Percentiles rank a stretch among this genome's conserved stretches.
These are phyloP conservation scores for Prosopis cineraria DNA, from an alignment of 306 rosid species.

Conservation along the genomic window DNA sequence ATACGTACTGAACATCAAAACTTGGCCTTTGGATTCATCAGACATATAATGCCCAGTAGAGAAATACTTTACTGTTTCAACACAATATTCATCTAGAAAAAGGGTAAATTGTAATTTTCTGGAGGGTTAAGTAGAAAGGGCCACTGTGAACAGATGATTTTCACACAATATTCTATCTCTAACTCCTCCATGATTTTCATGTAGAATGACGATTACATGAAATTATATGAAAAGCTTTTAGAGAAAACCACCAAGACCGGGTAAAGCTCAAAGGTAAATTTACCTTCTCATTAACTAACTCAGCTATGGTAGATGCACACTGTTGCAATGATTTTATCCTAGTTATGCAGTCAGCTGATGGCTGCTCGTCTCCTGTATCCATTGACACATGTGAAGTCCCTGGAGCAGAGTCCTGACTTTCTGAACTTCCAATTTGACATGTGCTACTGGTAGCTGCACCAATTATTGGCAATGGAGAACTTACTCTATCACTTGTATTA, in stretches of 20 bases:
- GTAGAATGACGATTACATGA: constrained; percentile 15
- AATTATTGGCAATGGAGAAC: constrained; percentile 83
- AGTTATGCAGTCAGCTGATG: constrained; percentile 77
- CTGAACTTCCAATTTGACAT: constrained; percentile 75
- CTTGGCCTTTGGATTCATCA: not conserved
- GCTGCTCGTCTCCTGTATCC: constrained; percentile 82
- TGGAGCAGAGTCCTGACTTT: constrained; percentile 88
- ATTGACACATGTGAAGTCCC: constrained; percentile 86
- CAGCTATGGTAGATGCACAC: constrained; percentile 78
- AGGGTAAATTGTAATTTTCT: not conserved
- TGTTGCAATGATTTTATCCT: constrained; percentile 82
- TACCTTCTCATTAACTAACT: constrained; percentile 85
- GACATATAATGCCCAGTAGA: not conserved
- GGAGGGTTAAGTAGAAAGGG: constrained; percentile 7
- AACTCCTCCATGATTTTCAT: not conserved
- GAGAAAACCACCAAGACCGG: constrained; percentile 1
- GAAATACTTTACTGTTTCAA: constrained; percentile 9
- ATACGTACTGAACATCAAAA: not conserved
- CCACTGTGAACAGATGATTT: not conserved
- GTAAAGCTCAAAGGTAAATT: constrained; percentile 20
- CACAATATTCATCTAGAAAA: constrained; percentile 8
- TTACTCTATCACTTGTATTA: constrained; percentile 45
- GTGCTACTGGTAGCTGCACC: constrained; percentile 54
- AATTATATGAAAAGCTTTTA: not conserved
- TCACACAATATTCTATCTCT: not conserved